These are phyloP conservation scores for Fomitopsis serialis DNA, from an alignment of 768 basidiomycete species.

Conservation along the genomic window DNA sequence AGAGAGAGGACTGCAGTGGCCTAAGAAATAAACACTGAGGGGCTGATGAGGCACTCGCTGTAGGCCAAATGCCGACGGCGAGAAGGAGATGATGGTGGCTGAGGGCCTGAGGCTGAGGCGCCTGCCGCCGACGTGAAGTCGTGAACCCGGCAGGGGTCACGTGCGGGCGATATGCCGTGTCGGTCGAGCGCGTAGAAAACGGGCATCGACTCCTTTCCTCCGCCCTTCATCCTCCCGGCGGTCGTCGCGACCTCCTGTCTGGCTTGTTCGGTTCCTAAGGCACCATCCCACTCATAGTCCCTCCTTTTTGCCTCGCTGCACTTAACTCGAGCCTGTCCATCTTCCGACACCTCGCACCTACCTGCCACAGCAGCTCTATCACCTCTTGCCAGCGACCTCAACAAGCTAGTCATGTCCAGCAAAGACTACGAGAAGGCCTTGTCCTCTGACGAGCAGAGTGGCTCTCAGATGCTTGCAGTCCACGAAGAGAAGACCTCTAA, in stretches of 20 bases:
- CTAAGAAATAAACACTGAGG: too few relatives aligned
- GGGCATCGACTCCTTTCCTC: not conserved
- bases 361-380: not conserved
- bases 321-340: not conserved
- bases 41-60: too few relatives aligned
- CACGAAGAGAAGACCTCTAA: slow-evolving; percentile 16
- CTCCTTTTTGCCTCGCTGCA: not conserved
- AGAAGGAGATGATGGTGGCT: too few relatives aligned
- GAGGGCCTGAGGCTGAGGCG: too few relatives aligned
- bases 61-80: too few relatives aligned
- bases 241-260: not conserved
- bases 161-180: too few relatives aligned
- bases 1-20: too few relatives aligned
- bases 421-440: slow-evolving; percentile 4
- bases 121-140: too few relatives aligned
- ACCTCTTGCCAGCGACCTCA: not conserved
- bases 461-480: slow-evolving; percentile 18
- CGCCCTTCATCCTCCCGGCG: not conserved
- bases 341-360: not conserved
- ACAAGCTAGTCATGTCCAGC: not conserved
- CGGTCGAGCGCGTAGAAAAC: too few relatives aligned
- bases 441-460: not conserved
- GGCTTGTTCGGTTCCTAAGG: not conserved
- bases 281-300: not conserved
- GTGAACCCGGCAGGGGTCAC: too few relatives aligned